Evolutionary conservation across 2,329 filamentous ascomycete genomes (phyloP).

Genomic region (Sporothrix brasiliensis): DNA sequence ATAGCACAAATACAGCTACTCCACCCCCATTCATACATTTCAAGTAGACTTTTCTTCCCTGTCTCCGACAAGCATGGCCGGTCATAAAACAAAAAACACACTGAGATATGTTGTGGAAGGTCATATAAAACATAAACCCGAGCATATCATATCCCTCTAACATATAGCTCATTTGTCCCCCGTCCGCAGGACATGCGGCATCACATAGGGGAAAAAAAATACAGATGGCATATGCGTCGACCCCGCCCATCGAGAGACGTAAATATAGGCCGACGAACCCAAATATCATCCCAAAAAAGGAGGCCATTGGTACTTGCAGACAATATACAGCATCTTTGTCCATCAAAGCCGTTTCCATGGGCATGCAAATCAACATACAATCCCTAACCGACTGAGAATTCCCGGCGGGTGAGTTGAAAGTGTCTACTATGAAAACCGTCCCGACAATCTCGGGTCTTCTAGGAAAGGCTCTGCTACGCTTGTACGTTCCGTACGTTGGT

Average conservation of each 20-base stretch:
- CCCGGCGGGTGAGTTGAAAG: not conserved
- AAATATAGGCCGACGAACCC: not conserved
- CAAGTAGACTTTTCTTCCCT: not conserved
- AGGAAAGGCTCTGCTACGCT: not conserved
- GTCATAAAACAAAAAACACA: not conserved
- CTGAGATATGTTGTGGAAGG: not conserved
- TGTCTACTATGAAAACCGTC: not conserved
- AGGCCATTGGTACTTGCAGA: not conserved
- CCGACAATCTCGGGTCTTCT: not conserved
- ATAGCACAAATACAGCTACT: not conserved
- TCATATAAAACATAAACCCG: too few relatives aligned
- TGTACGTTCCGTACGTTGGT: too few relatives aligned
- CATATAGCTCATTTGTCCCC: not conserved
- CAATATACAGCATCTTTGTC: conserved; percentile 12
- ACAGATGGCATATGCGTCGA: not conserved
- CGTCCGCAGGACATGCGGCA: not conserved
- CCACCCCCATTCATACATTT: not conserved
- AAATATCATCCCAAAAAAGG: not conserved
- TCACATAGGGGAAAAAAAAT: not conserved
- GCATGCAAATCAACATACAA: not conserved
- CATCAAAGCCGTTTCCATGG: conserved; percentile 13
- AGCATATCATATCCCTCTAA: not conserved
- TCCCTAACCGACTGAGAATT: not conserved
- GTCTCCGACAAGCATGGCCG: not conserved
- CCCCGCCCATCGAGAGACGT: too few relatives aligned